A percentile compares a stretch with the other conserved stretches of the same genome.
Evolutionary conservation across 768 basidiomycete species (phyloP).

Genomic region (Mycena haematopus): DNA sequence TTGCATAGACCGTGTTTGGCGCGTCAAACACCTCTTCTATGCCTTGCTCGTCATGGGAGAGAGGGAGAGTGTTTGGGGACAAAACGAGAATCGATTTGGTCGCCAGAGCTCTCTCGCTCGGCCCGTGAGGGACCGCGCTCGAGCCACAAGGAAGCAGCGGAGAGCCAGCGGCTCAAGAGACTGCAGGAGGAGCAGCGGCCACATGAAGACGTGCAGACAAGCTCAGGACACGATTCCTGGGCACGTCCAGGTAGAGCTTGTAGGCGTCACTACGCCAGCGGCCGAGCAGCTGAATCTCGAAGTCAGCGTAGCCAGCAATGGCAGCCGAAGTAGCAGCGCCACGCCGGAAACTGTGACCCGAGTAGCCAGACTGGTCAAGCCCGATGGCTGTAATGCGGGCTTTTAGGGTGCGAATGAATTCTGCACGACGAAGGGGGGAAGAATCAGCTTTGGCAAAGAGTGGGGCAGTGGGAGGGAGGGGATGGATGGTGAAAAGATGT

Average conservation of each 20-base stretch:
- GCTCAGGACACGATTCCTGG: slow-evolving; percentile 32
- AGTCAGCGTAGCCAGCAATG: slow-evolving; percentile 37
- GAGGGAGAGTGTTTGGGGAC: slow-evolving; percentile 5
- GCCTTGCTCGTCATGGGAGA: too few relatives aligned
- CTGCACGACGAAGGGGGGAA: too few relatives aligned
- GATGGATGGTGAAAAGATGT: too few relatives aligned
- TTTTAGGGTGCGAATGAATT: too few relatives aligned
- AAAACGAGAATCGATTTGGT: not conserved
- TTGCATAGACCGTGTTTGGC: too few relatives aligned
- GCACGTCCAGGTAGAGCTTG: slow-evolving; percentile 44
- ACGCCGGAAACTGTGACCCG: too few relatives aligned
- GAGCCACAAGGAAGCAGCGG: slow-evolving; percentile 17
- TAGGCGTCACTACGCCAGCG: slow-evolving; percentile 45
- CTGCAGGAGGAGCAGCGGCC: slow-evolving; percentile 23
- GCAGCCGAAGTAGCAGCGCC: slow-evolving; percentile 40
- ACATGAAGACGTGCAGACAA: slow-evolving; percentile 41
- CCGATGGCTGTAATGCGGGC: too few relatives aligned
- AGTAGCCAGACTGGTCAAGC: too few relatives aligned
- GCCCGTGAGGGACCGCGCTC: slow-evolving; percentile 15
- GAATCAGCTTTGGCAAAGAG: too few relatives aligned
- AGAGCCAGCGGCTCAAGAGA: slow-evolving; percentile 23
- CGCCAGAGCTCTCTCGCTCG: slow-evolving; percentile 8
- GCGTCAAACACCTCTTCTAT: too few relatives aligned
- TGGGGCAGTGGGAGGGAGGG: too few relatives aligned
- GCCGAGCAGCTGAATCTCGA: slow-evolving; percentile 45